phyloP scores from a whole-genome alignment of 352 stramenopile genomes.

The Phytophthora sp. region DNA sequence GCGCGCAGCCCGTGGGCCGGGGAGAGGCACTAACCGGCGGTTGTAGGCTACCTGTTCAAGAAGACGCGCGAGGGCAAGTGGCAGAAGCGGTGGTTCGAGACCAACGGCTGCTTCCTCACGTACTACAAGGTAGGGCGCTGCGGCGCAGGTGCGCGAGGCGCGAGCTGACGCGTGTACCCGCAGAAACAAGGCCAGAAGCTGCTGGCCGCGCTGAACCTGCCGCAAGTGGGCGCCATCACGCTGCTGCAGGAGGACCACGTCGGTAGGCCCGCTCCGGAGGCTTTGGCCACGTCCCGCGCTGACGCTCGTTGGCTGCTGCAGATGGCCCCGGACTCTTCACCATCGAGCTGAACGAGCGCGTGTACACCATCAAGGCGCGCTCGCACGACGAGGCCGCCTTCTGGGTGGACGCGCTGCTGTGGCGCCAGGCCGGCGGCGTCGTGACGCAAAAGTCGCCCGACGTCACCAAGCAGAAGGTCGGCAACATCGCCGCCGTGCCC shows the following conservation, averaged over 20 bases:
- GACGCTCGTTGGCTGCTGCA: constrained; percentile 28
- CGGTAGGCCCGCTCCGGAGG: no score
- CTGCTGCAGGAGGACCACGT: constrained; percentile 74
- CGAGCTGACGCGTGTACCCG: background rate
- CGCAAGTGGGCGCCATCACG: constrained; percentile 90
- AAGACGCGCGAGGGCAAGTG: constrained; percentile 94
- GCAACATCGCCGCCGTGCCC: constrained; percentile 40
- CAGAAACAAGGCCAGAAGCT: constrained; percentile 95
- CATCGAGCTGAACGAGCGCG: constrained; percentile 90
- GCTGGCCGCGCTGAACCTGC: constrained; percentile 91
- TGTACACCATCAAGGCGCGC: constrained; percentile 91
- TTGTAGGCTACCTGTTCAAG: constrained; percentile 92
- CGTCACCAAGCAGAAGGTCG: constrained; percentile 44
- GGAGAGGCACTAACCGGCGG: background rate
- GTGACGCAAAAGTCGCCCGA: constrained; percentile 83
- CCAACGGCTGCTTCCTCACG: constrained; percentile 97
- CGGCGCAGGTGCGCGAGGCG: background rate
- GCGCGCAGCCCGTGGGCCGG: background rate
- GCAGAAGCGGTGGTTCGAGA: constrained; percentile 99
- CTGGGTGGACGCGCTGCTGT: constrained; percentile 88
- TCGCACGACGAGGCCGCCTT: constrained; percentile 87
- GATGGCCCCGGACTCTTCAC: constrained; percentile 88
- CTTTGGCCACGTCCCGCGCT: no score
- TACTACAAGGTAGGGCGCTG: constrained; percentile 96
- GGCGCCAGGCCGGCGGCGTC: constrained; percentile 79